phyloP scores from a whole-genome alignment of 164 flowering plant genomes.

The Liriodendron chinense region DNA sequence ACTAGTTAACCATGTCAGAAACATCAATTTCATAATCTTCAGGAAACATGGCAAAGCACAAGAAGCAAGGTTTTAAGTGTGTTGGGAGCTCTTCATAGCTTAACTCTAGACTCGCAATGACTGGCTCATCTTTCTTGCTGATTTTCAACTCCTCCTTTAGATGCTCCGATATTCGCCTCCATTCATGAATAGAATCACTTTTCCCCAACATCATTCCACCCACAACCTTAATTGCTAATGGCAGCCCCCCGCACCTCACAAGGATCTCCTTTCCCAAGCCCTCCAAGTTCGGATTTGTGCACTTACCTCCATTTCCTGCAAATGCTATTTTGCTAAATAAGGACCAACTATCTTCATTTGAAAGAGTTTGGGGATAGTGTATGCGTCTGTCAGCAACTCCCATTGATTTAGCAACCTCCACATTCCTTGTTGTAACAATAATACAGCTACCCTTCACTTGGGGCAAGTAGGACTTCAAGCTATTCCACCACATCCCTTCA shows the following conservation, averaged over 20 bases:
- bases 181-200: background rate
- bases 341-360: constrained; percentile 1
- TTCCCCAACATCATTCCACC: constrained; percentile 7
- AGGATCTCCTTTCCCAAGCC: background rate
- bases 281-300: background rate
- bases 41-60: background rate
- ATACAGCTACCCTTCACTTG: background rate
- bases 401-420: constrained; percentile 1
- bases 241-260: background rate
- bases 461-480: background rate
- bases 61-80: constrained; percentile 2
- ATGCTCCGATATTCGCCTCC: background rate
- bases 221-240: background rate
- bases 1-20: background rate
- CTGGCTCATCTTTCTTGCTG: background rate
- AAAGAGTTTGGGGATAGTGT: background rate
- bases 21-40: background rate
- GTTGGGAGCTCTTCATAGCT: constrained; percentile 6
- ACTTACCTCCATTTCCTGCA: background rate
- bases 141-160: background rate
- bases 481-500: background rate
- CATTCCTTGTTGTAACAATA: background rate
- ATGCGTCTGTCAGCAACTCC: background rate
- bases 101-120: background rate
- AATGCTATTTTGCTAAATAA: background rate